These are phyloP conservation scores for Smithsoniella earleae DNA, from an alignment of 163 green algal species.

Conservation along the genomic window DNA sequence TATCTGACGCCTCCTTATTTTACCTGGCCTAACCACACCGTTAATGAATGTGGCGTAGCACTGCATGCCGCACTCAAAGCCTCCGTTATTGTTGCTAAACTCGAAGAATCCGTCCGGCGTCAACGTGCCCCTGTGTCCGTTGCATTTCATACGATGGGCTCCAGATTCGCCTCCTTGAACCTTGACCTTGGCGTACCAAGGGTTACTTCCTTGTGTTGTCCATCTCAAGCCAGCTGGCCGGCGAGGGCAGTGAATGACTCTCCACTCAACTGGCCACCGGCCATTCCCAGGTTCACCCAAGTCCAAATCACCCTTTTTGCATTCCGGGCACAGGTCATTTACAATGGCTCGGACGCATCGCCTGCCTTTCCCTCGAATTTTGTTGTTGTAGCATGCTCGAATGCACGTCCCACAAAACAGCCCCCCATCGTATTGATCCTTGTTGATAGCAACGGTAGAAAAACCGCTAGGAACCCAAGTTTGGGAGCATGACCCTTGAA, in stretches of 20 bases:
- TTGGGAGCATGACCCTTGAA: neutral
- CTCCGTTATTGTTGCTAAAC: neutral
- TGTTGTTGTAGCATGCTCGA: neutral
- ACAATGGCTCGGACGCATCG: constrained; percentile 10
- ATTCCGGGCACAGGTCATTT: constrained; percentile 7
- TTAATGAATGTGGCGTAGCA: neutral
- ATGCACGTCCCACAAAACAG: neutral
- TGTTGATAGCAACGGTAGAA: neutral
- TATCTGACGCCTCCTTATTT: too few relatives aligned
- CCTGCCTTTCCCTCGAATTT: neutral
- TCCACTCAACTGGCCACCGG: constrained; percentile 12
- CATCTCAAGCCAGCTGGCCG: neutral
- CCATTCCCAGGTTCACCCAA: neutral
- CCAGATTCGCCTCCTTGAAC: neutral
- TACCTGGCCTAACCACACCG: too few relatives aligned
- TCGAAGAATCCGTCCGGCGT: constrained; percentile 13
- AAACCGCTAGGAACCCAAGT: neutral
- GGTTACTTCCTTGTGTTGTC: neutral
- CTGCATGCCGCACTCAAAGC: neutral
- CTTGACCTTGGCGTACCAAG: constrained; percentile 23
- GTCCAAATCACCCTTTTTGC: neutral
- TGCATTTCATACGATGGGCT: neutral
- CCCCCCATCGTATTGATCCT: neutral
- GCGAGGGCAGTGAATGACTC: neutral
- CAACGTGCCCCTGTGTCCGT: neutral